Percentiles rank a stretch among this genome's conserved stretches.
Evolutionary conservation across 768 basidiomycete genomes (phyloP).

Genomic region (Albatrellus ellisii): DNA sequence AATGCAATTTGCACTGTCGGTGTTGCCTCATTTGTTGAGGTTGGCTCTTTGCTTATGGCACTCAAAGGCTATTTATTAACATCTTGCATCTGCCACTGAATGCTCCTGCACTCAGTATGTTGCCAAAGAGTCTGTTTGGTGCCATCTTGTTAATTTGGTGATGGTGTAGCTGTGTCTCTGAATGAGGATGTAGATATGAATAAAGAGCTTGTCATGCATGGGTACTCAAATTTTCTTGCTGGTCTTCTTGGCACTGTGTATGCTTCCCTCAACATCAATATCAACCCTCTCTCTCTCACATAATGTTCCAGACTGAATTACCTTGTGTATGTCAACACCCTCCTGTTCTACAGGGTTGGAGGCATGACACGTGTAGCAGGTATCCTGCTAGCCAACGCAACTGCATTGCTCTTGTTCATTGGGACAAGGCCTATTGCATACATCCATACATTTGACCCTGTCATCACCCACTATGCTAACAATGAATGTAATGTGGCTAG

Average conservation of each 20-base stretch:
- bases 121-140: neutral
- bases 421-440: conserved; percentile 87
- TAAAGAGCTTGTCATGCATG: conserved; percentile 86
- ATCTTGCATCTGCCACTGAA: conserved; percentile 78
- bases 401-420: conserved; percentile 54
- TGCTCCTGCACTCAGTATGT: conserved; percentile 73
- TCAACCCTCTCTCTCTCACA: no score
- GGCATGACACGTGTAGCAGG: conserved; percentile 77
- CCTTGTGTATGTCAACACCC: conserved; percentile 77
- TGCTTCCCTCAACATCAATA: no score
- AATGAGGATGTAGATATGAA: conserved; percentile 85
- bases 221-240: conserved; percentile 78
- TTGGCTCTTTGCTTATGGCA: neutral
- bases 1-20: conserved; percentile 85
- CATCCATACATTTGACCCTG: conserved; percentile 50
- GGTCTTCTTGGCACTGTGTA: conserved; percentile 75
- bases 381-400: conserved; percentile 71
- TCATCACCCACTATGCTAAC: neutral
- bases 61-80: conserved; percentile 69
- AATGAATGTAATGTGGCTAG: conserved; percentile 29
- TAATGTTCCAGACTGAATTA: conserved; percentile 58
- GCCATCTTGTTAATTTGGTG: neutral
- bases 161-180: conserved; percentile 68
- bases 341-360: conserved; percentile 79
- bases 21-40: conserved; percentile 18